These are phyloP conservation scores for Vanderwaltozyma yarrowii DNA, from an alignment of 805 yeast genomes.

Conservation along the genomic window DNA sequence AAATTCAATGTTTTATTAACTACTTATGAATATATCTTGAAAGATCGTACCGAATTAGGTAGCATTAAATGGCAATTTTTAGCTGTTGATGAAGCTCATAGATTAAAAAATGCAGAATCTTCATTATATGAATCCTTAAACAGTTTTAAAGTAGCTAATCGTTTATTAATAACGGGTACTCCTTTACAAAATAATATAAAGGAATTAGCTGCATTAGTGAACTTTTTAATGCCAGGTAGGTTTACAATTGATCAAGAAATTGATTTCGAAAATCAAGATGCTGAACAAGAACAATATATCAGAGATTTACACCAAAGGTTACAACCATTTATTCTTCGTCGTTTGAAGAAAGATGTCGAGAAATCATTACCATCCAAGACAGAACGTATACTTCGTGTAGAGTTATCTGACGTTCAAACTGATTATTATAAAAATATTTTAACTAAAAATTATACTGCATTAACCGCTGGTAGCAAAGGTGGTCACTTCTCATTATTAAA, in stretches of 20 bases:
- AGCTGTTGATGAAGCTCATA: slow-evolving; percentile 98
- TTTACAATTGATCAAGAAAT: slow-evolving; percentile 87
- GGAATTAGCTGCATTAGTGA: slow-evolving; percentile 89
- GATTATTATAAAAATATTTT: slow-evolving; percentile 89
- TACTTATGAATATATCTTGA: slow-evolving; percentile 91
- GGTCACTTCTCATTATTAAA: slow-evolving; percentile 77
- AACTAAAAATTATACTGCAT: slow-evolving; percentile 84
- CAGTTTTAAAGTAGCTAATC: slow-evolving; percentile 72
- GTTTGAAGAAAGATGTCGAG: slow-evolving; percentile 95
- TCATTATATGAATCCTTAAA: slow-evolving; percentile 82
- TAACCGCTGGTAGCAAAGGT: slow-evolving; percentile 73
- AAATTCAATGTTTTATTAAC: slow-evolving; percentile 89
- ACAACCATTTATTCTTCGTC: slow-evolving; percentile 85
- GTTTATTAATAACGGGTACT: slow-evolving; percentile 92
- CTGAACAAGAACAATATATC: slow-evolving; percentile 79
- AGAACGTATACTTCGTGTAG: slow-evolving; percentile 91
- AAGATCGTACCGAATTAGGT: slow-evolving; percentile 76
- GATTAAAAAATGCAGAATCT: slow-evolving; percentile 88
- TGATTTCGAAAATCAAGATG: slow-evolving; percentile 84
- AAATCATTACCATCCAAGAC: slow-evolving; percentile 93
- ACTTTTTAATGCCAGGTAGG: slow-evolving; percentile 93
- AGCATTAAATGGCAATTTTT: slow-evolving; percentile 86
- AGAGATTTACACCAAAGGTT: slow-evolving; percentile 73
- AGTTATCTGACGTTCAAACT: slow-evolving; percentile 88
- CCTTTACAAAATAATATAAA: slow-evolving; percentile 94